These are phyloP conservation scores for Paxillus involutus DNA, from an alignment of 768 basidiomycete species.

Conservation along the genomic window DNA sequence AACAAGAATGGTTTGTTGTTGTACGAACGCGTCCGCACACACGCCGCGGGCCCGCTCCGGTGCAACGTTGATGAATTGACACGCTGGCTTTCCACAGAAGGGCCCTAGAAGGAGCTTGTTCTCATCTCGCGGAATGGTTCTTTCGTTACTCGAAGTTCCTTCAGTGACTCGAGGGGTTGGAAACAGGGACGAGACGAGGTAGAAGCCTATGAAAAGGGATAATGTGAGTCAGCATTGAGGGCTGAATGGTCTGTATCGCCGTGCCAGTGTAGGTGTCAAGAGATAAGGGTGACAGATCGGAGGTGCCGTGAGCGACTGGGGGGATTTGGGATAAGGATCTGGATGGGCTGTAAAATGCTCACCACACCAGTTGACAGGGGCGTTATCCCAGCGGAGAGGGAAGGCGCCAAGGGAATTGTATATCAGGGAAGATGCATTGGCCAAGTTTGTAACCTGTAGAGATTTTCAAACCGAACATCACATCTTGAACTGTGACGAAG, in stretches of 20 bases:
- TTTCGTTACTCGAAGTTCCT: conserved; percentile 11
- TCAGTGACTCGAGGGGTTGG: conserved; percentile 40
- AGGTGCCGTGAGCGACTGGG: neutral
- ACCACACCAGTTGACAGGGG: conserved; percentile 93
- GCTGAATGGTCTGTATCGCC: neutral
- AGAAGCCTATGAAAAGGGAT: conserved; percentile 65
- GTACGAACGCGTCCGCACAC: conserved; percentile 76
- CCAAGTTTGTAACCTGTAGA: conserved; percentile 76
- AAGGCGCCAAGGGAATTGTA: conserved; percentile 78
- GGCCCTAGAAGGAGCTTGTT: conserved; percentile 66
- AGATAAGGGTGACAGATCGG: neutral
- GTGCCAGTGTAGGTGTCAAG: neutral
- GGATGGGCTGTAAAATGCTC: conserved; percentile 31
- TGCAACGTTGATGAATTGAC: conserved; percentile 71
- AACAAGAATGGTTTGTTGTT: conserved; percentile 61
- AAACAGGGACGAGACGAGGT: conserved; percentile 66
- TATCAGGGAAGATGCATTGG: conserved; percentile 80
- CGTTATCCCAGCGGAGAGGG: conserved; percentile 56
- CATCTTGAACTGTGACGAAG: conserved; percentile 3
- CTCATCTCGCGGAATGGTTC: conserved; percentile 8
- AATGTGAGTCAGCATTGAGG: conserved; percentile 19
- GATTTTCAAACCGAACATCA: neutral
- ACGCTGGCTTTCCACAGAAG: conserved; percentile 91
- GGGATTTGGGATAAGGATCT: neutral
- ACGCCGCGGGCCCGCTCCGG: conserved; percentile 67